Conservation (phyloP, 805 yeast genomes). For the Candida nitratophila region DNA sequence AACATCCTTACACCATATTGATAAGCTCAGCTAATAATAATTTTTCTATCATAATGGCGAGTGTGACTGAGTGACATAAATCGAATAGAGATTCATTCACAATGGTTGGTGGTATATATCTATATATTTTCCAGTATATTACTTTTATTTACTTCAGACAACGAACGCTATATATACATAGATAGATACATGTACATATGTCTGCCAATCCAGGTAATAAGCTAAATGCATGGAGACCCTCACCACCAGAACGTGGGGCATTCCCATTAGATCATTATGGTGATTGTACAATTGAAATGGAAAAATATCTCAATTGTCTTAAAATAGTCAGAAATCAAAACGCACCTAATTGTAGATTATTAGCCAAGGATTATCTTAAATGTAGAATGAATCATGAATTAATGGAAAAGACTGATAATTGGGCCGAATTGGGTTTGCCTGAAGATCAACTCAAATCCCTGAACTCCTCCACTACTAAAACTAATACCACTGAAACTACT, state of each 20-base stretch:
- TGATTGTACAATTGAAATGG: constrained; percentile 76
- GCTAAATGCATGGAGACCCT: constrained; percentile 54
- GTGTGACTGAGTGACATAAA: too few species aligned
- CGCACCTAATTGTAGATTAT: constrained; percentile 81
- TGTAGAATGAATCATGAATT: constrained; percentile 79
- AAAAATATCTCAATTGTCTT: constrained; percentile 69
- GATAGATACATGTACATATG: constrained; percentile 10
- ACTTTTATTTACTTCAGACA: too few species aligned
- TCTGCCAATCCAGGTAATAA: constrained; percentile 42
- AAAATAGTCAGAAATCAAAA: constrained; percentile 72
- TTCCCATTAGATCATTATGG: constrained; percentile 87
- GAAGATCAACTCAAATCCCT: constrained; percentile 16
- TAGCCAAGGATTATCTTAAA: constrained; percentile 74
- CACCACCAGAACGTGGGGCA: constrained; percentile 95
- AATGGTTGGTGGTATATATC: too few species aligned
- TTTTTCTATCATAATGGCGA: too few species aligned
- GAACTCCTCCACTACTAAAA: too few species aligned
- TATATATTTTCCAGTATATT: too few species aligned
- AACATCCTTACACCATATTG: too few species aligned
- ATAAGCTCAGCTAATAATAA: too few species aligned
- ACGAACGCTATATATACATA: too few species aligned
- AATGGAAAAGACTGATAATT: constrained; percentile 26
- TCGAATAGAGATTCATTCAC: too few species aligned
- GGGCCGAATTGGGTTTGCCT: constrained; percentile 31
- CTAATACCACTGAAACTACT: too few species aligned